These are phyloP conservation scores for Verticillium nonalfalfae DNA, from an alignment of 2,329 filamentous ascomycete genomes.

Conservation along the genomic window DNA sequence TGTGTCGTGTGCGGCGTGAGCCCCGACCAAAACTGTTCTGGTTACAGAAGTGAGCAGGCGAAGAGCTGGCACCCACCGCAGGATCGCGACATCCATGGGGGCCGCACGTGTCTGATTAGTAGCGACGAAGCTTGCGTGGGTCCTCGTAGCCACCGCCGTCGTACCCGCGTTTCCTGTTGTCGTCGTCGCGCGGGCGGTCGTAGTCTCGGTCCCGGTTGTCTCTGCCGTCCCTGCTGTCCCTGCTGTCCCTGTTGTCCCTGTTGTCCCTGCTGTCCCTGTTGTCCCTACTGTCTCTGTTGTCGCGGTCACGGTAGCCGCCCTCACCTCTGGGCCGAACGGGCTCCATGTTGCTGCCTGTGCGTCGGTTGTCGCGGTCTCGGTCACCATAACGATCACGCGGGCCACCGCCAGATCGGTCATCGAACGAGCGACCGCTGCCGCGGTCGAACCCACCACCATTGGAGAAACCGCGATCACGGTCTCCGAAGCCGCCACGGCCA, in stretches of 20 bases:
- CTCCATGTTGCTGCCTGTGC: conserved; percentile 76
- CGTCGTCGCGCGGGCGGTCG: conserved; percentile 52
- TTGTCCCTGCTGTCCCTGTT: conserved; percentile 31
- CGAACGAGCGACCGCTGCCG: conserved; percentile 21
- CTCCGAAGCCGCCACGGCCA: conserved; percentile 33
- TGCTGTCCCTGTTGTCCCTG: conserved; percentile 16
- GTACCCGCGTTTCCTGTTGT: conserved; percentile 61
- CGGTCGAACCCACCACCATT: conserved; percentile 48
- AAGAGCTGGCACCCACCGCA: conserved; percentile 32
- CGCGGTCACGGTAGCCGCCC: conserved; percentile 39
- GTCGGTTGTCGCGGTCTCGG: conserved; percentile 27
- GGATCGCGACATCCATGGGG: conserved; percentile 16
- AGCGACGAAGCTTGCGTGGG: conserved; percentile 58
- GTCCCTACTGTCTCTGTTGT: conserved; percentile 14
- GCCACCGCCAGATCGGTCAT: conserved; percentile 37
- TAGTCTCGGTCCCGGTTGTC: conserved; percentile 29
- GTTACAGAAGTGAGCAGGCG: conserved; percentile 8
- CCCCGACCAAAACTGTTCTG: neutral
- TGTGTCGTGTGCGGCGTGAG: neutral
- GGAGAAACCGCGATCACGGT: conserved; percentile 28
- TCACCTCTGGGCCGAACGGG: conserved; percentile 64
- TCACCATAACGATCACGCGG: conserved; percentile 21
- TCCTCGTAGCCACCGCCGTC: conserved; percentile 81
- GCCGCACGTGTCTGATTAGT: conserved; percentile 36
- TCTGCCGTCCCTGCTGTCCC: conserved; percentile 32